A percentile compares a stretch with the other conserved stretches of the same genome.
These are phyloP conservation scores for Neonothopanus nambi DNA, from an alignment of 1,284 basidiomycete genomes.

Conservation along the genomic window DNA sequence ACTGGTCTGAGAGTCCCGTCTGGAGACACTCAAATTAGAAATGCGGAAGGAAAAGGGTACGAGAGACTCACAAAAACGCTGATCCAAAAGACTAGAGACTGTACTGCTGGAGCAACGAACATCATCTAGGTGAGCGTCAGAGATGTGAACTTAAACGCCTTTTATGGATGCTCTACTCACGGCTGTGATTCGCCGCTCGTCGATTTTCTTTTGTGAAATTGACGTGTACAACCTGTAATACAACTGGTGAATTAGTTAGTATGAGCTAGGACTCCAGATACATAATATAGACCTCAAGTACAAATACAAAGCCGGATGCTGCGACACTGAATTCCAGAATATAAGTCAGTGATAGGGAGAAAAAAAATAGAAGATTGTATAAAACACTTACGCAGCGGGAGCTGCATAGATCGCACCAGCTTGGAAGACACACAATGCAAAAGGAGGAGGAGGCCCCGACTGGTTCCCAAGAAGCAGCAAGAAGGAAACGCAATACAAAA, in stretches of 20 bases:
- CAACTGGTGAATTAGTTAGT: not conserved
- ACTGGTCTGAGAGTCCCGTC: constrained; percentile 7
- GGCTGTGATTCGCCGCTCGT: not conserved
- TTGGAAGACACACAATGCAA: constrained; percentile 8
- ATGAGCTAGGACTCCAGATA: not conserved
- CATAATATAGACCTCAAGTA: constrained; percentile 5
- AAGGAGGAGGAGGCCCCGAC: constrained; percentile 6
- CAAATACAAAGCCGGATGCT: constrained; percentile 3
- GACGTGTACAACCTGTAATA: constrained; percentile 1
- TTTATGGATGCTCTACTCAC: not conserved
- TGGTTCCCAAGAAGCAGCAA: constrained; percentile 12
- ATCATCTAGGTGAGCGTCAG: not conserved
- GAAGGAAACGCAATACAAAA: constrained; percentile 10
- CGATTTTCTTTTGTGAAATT: not conserved
- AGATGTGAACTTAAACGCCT: not conserved
- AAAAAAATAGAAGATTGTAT: not conserved
- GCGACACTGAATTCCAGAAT: not conserved
- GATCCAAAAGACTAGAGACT: constrained; percentile 5
- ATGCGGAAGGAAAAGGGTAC: not conserved
- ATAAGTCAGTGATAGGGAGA: not conserved
- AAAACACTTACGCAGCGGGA: constrained; percentile 4
- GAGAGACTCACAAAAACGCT: constrained; percentile 6
- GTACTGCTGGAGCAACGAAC: not conserved
- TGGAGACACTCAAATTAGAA: not conserved
- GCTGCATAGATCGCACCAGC: constrained; percentile 9